These are phyloP conservation scores for Yarrowia sp. DNA, from an alignment of 805 yeast species.

Conservation along the genomic window DNA sequence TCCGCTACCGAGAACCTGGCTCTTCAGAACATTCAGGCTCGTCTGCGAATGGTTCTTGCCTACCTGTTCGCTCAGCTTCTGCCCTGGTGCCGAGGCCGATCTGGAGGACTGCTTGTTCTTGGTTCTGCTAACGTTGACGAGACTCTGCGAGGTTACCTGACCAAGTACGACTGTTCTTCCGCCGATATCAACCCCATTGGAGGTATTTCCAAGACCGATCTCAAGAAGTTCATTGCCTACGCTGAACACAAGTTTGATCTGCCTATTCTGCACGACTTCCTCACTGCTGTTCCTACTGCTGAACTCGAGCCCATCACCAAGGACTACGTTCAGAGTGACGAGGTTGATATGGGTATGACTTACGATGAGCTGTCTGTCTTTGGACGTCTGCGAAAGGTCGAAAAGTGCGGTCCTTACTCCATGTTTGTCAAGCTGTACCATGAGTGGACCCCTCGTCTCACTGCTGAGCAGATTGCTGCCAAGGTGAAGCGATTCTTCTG, in stretches of 20 bases:
- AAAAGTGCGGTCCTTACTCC: conserved; percentile 95
- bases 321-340: conserved; percentile 93
- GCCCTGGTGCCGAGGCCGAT: conserved; percentile 88
- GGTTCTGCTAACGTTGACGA: conserved; percentile 99
- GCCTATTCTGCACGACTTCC: conserved; percentile 78
- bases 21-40: conserved; percentile 94
- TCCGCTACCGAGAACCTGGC: conserved; percentile 90
- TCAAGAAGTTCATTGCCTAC: conserved; percentile 84
- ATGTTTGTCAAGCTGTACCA: conserved; percentile 91
- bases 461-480: conserved; percentile 85
- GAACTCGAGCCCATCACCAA: conserved; percentile 96
- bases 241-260: conserved; percentile 71
- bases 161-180: conserved; percentile 96
- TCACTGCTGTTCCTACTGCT: conserved; percentile 96
- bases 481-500: conserved; percentile 93
- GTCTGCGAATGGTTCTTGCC: conserved; percentile 92
- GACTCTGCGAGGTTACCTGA: conserved; percentile 90
- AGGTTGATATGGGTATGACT: conserved; percentile 97
- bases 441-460: conserved; percentile 86
- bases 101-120: conserved; percentile 84
- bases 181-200: conserved; percentile 99
- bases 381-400: conserved; percentile 89
- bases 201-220: conserved; percentile 94
- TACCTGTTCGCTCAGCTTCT: conserved; percentile 91
- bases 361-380: conserved; percentile 91